phyloP scores from a whole-genome alignment of 352 stramenopile genomes.

The Globisporangium abappressorium region DNA sequence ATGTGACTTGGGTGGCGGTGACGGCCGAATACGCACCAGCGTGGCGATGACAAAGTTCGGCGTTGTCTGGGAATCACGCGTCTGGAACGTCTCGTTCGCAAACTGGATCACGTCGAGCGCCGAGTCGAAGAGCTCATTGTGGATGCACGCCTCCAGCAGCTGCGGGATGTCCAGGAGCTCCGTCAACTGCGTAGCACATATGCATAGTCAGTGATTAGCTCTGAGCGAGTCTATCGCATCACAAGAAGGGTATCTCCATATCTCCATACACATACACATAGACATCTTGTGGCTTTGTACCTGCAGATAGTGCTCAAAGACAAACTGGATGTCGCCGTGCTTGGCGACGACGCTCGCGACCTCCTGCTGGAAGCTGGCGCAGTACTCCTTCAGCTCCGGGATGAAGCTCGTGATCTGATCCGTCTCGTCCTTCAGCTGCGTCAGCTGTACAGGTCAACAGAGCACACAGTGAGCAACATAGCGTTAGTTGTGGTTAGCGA shows the following conservation, averaged over 20 bases:
- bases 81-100: slow-evolving; percentile 63
- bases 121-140: slow-evolving; percentile 96
- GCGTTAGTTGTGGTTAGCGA: neutral
- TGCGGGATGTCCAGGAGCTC: slow-evolving; percentile 97
- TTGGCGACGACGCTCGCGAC: slow-evolving; percentile 56
- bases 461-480: neutral
- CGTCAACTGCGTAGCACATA: slow-evolving; percentile 65
- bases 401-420: slow-evolving; percentile 42
- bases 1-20: neutral
- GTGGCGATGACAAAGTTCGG: slow-evolving; percentile 65
- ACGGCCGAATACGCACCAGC: slow-evolving; percentile 28
- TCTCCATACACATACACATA: neutral
- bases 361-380: slow-evolving; percentile 47
- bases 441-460: slow-evolving; percentile 30
- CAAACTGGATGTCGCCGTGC: slow-evolving; percentile 85
- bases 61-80: slow-evolving; percentile 20
- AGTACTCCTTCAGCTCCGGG: slow-evolving; percentile 57
- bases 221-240: neutral
- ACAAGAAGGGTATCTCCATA: neutral
- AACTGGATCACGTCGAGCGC: slow-evolving; percentile 96
- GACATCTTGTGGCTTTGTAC: slow-evolving; percentile 15
- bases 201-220: neutral
- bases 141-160: slow-evolving; percentile 95
- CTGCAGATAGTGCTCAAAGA: slow-evolving; percentile 88
- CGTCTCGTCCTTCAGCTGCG: slow-evolving; percentile 70